Evolutionary conservation across 805 yeast species (phyloP), one percentile per base, ranked within the genome.

Genomic region (Saccharomyces jurei): DNA sequence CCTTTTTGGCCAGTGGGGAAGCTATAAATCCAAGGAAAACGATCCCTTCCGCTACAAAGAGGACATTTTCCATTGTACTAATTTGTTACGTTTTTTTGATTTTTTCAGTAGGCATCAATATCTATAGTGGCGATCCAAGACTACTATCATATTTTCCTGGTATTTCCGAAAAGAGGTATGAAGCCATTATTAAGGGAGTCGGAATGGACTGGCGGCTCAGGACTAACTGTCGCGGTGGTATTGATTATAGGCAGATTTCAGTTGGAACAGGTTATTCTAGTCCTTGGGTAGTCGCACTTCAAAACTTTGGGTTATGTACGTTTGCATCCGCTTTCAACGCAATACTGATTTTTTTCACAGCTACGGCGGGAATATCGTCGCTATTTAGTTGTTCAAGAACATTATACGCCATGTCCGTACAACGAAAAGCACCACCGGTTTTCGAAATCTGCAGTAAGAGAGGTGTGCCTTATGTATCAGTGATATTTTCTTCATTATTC

Each of bases 1-100:
- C 89, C 11, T 82, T 87, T 58, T 81, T 87, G 53, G 92, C 94
- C 2, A 89, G 92, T 6, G 87, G 91, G 67, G 96, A 88, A 67
- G 87, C 91, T n/a, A 75, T 84, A 56, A 84, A 86, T 59, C 96
- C 96, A 4, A 74, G 94, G 59, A 81, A 77, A 57, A 83, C 92
- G 0, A 74, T 88, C 17, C 95, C 95, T 0, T 77, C 83, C 10
- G 92, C 94, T 1, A 86, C 91, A 2, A 82, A 77, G 60, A 76
- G 86, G 60, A 88, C 87, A 2, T 86, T 87, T 65, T 84, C 87
- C 77, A 74, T 91, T 62, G 80, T 88, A 41, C 62, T 84, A 4
- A 66, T 85, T 0, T 79, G 87, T 58, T 88, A 87, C 67, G 68
- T 87, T 49, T 65, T 87, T 21, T 80, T 89, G 2, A 77, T 85